A percentile compares a stretch with the other conserved stretches of the same genome.
phyloP scores from a whole-genome alignment of 2,329 filamentous ascomycete species.

The Corynespora cassiicola region DNA sequence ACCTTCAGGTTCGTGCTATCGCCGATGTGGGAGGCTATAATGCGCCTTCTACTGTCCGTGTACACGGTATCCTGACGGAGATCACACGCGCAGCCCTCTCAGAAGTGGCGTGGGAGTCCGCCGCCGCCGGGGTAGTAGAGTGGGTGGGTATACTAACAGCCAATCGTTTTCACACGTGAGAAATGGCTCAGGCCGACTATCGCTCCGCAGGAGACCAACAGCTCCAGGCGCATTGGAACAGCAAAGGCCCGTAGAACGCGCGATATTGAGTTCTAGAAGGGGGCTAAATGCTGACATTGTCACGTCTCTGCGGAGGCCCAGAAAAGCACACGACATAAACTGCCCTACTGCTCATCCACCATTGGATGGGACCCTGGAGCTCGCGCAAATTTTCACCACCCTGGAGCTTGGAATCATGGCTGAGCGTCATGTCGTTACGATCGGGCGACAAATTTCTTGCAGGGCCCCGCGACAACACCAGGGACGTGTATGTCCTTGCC shows the following conservation, averaged over 20 bases:
- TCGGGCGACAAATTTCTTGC: too few relatives aligned
- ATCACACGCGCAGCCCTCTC: constrained; percentile 10
- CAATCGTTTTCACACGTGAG: constrained; percentile 24
- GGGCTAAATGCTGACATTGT: constrained; percentile 4
- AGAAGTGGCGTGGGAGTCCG: not conserved
- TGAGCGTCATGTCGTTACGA: too few relatives aligned
- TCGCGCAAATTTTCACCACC: too few relatives aligned
- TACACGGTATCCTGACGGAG: constrained; percentile 9
- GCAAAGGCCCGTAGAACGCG: not conserved
- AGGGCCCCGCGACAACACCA: too few relatives aligned
- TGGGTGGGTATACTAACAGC: constrained; percentile 6
- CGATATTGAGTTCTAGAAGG: constrained; percentile 14
- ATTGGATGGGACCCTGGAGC: not conserved
- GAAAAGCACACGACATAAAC: constrained; percentile 8
- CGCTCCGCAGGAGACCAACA: constrained; percentile 1
- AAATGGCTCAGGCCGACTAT: constrained; percentile 9
- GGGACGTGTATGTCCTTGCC: too few relatives aligned
- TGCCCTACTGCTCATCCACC: not conserved
- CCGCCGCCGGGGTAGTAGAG: too few relatives aligned
- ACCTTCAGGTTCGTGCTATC: constrained; percentile 4
- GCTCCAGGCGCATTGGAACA: not conserved
- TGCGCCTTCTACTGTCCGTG: constrained; percentile 5
- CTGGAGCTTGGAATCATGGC: constrained; percentile 1
- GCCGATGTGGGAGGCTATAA: constrained; percentile 5
- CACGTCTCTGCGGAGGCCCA: not conserved